Evolutionary conservation across 768 basidiomycete genomes (phyloP), one percentile per base, ranked within the genome.

Genomic region (Russula foetens): DNA sequence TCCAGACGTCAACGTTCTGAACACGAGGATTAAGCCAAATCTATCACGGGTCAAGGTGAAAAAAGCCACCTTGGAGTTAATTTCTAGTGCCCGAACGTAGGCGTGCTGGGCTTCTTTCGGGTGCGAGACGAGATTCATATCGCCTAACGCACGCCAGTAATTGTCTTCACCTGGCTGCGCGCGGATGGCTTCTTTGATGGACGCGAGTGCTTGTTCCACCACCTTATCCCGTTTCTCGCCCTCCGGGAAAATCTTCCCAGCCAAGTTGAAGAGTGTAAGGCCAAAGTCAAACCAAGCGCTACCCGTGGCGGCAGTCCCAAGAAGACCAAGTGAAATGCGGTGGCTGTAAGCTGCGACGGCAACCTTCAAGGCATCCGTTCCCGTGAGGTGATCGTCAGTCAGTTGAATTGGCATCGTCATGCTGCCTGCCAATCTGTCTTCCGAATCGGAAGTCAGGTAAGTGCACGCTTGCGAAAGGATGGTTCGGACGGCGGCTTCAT

Each of bases 61-160:
- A 29, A 19, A 39, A 71, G 75, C 49, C 63, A 90, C 92, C 79
- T 96, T 96, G 0, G 82, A 72, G 69, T 98, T 86, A 41, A 90
- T 76, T 67, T 98, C 95, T 48, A 98, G 72, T 5, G 94, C 88
- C 59, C 83, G 88, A 69, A 98, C 84, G 67, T 92, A 97, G 4
- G 92, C 89, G 74, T 98, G 93, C 71, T 99, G 96, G 3, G 92
- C 86, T 1, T 83, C 76, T 66, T 84, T 87, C 0, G 88, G 80
- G 45, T 88, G 84, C 15, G 74, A 75, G 8, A 79, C 67, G 67
- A 92, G 89, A 59, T 85, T 77, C 17, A 87, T 77, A 64, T 85
- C 81, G 0, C 90, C 97, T 29, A 98, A 73, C 1, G 90, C 84
- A 63, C 81, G 80, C 97, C 97, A 99, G 67, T 88, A 89, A 15